These are phyloP conservation scores for Fermentozyma sake DNA, from an alignment of 1,139 yeast genomes.

Conservation along the genomic window DNA sequence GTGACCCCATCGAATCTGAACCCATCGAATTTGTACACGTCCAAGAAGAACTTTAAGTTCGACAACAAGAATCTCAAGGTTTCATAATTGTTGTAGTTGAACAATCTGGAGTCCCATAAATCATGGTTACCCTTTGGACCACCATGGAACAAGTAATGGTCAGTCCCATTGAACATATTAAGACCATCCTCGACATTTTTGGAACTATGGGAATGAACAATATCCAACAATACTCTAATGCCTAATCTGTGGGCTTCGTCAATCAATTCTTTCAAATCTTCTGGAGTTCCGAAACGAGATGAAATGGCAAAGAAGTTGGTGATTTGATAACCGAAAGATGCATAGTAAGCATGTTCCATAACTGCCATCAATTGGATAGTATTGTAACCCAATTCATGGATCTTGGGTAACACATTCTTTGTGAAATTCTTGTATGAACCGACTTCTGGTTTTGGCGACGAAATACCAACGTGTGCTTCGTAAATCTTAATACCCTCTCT, in stretches of 20 bases:
- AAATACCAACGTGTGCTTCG: slow-evolving; percentile 95
- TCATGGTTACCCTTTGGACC: slow-evolving; percentile 83
- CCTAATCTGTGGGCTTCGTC: slow-evolving; percentile 92
- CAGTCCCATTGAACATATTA: slow-evolving; percentile 92
- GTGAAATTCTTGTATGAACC: slow-evolving; percentile 88
- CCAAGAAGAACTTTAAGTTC: slow-evolving; percentile 81
- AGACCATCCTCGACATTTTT: slow-evolving; percentile 93
- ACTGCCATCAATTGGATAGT: slow-evolving; percentile 95
- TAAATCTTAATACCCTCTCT: slow-evolving; percentile 65
- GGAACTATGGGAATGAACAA: slow-evolving; percentile 94
- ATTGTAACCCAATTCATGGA: slow-evolving; percentile 81
- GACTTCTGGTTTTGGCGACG: slow-evolving; percentile 81
- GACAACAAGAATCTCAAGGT: slow-evolving; percentile 82
- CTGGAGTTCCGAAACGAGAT: slow-evolving; percentile 92
- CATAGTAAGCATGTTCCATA: slow-evolving; percentile 98
- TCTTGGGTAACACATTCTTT: slow-evolving; percentile 72
- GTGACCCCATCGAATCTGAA: slow-evolving; percentile 97
- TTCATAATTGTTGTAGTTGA: slow-evolving; percentile 88
- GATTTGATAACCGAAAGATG: slow-evolving; percentile 94
- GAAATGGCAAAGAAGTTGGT: slow-evolving; percentile 88
- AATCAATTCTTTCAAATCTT: slow-evolving; percentile 82
- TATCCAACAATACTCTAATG: slow-evolving; percentile 79
- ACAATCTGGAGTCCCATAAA: slow-evolving; percentile 91
- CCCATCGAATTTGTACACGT: slow-evolving; percentile 86
- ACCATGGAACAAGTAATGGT: slow-evolving; percentile 89